phyloP scores from a whole-genome alignment of 495 filamentous ascomycete species.

The Penicillium daleae region DNA sequence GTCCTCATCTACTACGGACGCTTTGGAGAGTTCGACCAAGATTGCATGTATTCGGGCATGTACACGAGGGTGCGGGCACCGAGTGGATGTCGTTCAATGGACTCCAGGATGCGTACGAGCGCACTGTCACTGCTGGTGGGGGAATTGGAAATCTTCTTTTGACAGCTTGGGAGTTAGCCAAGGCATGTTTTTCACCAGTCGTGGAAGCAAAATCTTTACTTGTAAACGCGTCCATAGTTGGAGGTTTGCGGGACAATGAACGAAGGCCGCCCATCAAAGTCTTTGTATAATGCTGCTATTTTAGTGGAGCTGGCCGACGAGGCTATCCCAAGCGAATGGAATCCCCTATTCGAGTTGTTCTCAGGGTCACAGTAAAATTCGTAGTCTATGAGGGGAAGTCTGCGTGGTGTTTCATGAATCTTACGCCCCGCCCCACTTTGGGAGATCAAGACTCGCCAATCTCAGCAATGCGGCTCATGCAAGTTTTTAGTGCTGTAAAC shows the following conservation, averaged over 20 bases:
- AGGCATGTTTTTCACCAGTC: slow-evolving; percentile 1
- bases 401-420: too few species aligned
- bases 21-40: slow-evolving; percentile 67
- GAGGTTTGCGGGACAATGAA: slow-evolving; percentile 31
- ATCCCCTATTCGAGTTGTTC: not conserved
- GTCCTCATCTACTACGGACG: slow-evolving; percentile 61
- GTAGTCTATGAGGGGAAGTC: not conserved
- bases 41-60: slow-evolving; percentile 78
- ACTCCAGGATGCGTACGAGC: slow-evolving; percentile 29
- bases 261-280: slow-evolving; percentile 23
- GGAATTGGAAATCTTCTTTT: slow-evolving; percentile 22
- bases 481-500: not conserved
- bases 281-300: slow-evolving; percentile 16
- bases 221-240: slow-evolving; percentile 31
- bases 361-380: not conserved
- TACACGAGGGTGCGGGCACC: slow-evolving; percentile 65
- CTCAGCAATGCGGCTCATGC: slow-evolving; percentile 4
- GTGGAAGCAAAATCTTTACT: slow-evolving; percentile 32
- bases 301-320: slow-evolving; percentile 16
- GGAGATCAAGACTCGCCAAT: not conserved
- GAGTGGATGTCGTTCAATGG: slow-evolving; percentile 27
- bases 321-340: slow-evolving; percentile 17
- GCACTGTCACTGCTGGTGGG: slow-evolving; percentile 23
- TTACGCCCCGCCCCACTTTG: not conserved
- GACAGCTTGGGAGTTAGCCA: slow-evolving; percentile 22